Percentiles rank a stretch among this genome's conserved stretches.
Evolutionary conservation across 345 rosid genomes (phyloP).

Genomic region (Gossypium rotundifolium): DNA sequence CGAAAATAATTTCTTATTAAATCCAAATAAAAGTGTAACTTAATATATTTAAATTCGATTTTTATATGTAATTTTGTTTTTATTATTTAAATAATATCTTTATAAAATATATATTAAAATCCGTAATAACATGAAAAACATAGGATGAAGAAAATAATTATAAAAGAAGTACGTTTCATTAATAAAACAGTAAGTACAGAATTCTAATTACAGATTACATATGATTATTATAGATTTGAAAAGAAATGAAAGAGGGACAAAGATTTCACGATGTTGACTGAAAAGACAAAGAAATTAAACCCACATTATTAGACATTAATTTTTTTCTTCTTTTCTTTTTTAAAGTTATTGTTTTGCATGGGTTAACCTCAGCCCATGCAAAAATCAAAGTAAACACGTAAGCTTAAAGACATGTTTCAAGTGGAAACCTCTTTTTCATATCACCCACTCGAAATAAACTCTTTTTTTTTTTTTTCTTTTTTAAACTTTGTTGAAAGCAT

Average conservation of each 20-base stretch:
- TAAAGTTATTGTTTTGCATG: background rate
- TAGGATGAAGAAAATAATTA: background rate
- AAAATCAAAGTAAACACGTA: background rate
- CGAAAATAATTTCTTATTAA: background rate
- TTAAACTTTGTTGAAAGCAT: conserved; percentile 9
- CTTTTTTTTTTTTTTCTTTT: no score
- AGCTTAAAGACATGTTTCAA: background rate
- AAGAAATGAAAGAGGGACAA: background rate
- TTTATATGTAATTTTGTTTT: no score
- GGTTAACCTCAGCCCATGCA: background rate
- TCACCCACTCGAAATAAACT: background rate
- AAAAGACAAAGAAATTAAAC: background rate
- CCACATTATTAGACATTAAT: background rate
- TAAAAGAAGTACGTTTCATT: background rate
- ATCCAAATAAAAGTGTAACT: no score
- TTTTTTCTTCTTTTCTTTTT: background rate
- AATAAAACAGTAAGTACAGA: background rate
- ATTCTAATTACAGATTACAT: background rate
- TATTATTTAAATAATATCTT: no score
- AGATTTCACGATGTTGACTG: background rate
- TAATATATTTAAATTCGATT: no score
- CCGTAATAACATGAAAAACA: background rate
- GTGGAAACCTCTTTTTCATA: background rate
- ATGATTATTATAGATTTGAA: background rate
- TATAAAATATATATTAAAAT: no score